These are phyloP conservation scores for Pisolithus microcarpus DNA, from an alignment of 768 basidiomycete genomes.

Conservation along the genomic window DNA sequence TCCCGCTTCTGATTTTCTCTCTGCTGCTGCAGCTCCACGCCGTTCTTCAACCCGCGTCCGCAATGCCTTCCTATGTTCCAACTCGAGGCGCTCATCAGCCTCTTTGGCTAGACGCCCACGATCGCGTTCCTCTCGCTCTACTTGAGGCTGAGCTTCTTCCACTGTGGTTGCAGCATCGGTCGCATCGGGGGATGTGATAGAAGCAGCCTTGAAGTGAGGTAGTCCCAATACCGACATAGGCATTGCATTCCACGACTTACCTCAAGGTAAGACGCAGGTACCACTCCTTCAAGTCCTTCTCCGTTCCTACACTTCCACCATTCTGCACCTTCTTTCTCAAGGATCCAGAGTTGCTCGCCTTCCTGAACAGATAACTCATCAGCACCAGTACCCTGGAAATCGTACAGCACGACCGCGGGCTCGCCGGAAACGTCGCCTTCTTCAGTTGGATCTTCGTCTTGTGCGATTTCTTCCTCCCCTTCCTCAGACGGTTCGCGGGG, in stretches of 20 bases:
- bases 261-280: slow-evolving; percentile 94
- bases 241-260: slow-evolving; percentile 30
- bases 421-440: slow-evolving; percentile 32
- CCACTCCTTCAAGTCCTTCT: slow-evolving; percentile 77
- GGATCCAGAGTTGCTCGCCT: slow-evolving; percentile 68
- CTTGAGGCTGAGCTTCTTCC: slow-evolving; percentile 14
- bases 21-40: slow-evolving; percentile 26
- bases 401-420: slow-evolving; percentile 66
- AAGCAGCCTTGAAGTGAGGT: slow-evolving; percentile 21
- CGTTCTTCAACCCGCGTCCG: slow-evolving; percentile 27
- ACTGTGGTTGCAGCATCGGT: slow-evolving; percentile 8
- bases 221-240: neutral
- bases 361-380: slow-evolving; percentile 86
- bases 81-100: slow-evolving; percentile 22
- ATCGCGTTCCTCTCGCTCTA: slow-evolving; percentile 25
- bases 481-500: slow-evolving; percentile 35
- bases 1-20: slow-evolving; percentile 25
- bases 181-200: slow-evolving; percentile 11
- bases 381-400: slow-evolving; percentile 76
- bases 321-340: slow-evolving; percentile 85
- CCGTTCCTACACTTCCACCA: slow-evolving; percentile 94
- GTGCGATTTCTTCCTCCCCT: slow-evolving; percentile 21
- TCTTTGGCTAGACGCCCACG: slow-evolving; percentile 1
- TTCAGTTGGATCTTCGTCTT: slow-evolving; percentile 18
- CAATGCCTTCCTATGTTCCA: slow-evolving; percentile 33